phyloP scores from a whole-genome alignment of 352 stramenopile species.

The Saprolegnia parasitica region DNA sequence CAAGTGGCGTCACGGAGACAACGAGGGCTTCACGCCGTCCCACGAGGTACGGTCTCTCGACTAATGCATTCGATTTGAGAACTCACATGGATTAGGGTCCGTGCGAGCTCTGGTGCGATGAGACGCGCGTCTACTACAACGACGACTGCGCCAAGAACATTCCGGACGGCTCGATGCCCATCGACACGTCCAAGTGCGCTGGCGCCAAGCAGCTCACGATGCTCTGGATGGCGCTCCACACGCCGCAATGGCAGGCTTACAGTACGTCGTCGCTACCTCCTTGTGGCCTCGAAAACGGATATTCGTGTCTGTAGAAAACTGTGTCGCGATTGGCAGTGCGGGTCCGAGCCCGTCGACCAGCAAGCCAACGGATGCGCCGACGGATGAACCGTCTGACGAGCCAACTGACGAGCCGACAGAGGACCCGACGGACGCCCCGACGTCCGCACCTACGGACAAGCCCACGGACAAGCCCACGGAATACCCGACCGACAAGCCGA shows the following conservation, averaged over 20 bases:
- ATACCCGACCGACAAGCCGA: neutral
- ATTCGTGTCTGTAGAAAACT: neutral
- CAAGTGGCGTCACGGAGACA: slow-evolving; percentile 7
- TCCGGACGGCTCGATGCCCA: neutral
- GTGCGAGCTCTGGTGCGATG: slow-evolving; percentile 15
- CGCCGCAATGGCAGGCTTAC: slow-evolving; percentile 13
- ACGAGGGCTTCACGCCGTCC: neutral
- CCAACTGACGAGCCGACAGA: neutral
- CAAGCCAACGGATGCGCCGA: no score
- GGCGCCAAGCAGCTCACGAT: neutral
- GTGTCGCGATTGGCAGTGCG: neutral
- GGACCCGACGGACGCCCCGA: neutral
- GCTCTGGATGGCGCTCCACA: slow-evolving; percentile 14
- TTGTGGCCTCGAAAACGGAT: neutral
- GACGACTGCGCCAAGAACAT: slow-evolving; percentile 20
- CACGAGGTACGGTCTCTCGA: neutral
- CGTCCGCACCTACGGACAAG: neutral
- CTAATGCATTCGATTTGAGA: no score
- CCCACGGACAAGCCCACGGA: no score
- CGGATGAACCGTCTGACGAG: neutral
- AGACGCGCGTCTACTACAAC: neutral
- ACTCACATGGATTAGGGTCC: slow-evolving; percentile 2
- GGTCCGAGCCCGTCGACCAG: neutral
- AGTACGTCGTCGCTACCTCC: neutral
- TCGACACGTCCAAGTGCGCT: neutral